Evolutionary conservation across 2,329 filamentous ascomycete genomes (phyloP).

Genomic region (Apiospora marii): DNA sequence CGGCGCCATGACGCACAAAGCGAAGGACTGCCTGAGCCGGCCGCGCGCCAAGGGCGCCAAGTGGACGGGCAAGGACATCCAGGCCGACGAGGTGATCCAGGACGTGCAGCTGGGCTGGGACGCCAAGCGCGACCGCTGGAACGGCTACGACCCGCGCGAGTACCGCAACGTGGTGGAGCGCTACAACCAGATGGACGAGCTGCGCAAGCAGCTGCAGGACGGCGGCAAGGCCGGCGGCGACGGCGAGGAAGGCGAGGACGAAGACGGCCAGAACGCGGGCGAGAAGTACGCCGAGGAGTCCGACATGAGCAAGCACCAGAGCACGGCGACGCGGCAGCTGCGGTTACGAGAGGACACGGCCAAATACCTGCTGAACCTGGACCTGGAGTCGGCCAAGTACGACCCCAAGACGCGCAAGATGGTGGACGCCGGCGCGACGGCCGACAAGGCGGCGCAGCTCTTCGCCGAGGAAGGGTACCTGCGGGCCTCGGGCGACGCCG

Average conservation of each 20-base stretch:
- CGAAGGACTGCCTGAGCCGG: conserved; percentile 89
- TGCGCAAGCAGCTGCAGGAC: conserved; percentile 54
- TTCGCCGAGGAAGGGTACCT: conserved; percentile 95
- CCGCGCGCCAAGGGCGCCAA: conserved; percentile 89
- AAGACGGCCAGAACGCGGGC: conserved; percentile 62
- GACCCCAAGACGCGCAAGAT: conserved; percentile 95
- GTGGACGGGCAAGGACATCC: conserved; percentile 92
- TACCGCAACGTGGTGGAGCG: conserved; percentile 89
- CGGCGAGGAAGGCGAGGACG: conserved; percentile 58
- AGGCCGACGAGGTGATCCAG: conserved; percentile 88
- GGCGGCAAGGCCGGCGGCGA: conserved; percentile 43
- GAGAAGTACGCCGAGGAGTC: conserved; percentile 92
- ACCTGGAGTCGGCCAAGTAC: conserved; percentile 96
- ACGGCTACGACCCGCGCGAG: conserved; percentile 91
- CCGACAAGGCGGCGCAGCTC: conserved; percentile 79
- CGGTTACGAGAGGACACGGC: conserved; percentile 95
- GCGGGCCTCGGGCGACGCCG: conserved; percentile 86
- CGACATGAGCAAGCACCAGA: conserved; percentile 94
- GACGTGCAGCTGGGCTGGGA: conserved; percentile 93
- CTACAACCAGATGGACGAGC: conserved; percentile 83
- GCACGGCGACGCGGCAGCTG: conserved; percentile 88
- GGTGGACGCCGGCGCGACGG: conserved; percentile 82
- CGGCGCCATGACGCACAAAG: conserved; percentile 95
- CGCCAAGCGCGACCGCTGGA: conserved; percentile 97
- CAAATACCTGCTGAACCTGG: conserved; percentile 93